These are phyloP conservation scores for Groenewaldozyma salmanticensis DNA, from an alignment of 805 yeast species.

Conservation along the genomic window DNA sequence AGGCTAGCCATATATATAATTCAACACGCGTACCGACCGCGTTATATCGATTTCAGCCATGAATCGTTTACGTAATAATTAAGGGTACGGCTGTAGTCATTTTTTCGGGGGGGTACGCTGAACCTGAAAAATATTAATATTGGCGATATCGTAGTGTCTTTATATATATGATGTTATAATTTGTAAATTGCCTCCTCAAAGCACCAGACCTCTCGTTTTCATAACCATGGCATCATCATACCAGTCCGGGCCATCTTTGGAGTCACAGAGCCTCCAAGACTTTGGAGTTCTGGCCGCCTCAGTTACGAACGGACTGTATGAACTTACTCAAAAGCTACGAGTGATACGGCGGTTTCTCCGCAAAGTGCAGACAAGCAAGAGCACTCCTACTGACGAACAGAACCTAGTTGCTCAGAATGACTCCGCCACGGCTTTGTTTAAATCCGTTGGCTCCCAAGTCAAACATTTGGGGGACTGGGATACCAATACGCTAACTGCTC, in stretches of 20 bases:
- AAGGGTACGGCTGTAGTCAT: no score
- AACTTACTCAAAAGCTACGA: slow-evolving; percentile 10
- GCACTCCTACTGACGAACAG: slow-evolving; percentile 7
- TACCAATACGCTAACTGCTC: slow-evolving; percentile 9
- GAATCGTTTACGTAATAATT: no score
- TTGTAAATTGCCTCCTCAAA: no score
- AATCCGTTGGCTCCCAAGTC: slow-evolving; percentile 10
- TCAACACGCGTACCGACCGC: no score
- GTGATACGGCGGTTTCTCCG: slow-evolving; percentile 7
- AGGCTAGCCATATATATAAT: no score
- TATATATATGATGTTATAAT: no score
- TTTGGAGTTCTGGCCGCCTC: slow-evolving; percentile 10
- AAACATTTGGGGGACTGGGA: slow-evolving; percentile 13
- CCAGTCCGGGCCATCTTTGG: slow-evolving; percentile 1
- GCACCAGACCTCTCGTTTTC: no score
- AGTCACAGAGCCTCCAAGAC: slow-evolving; percentile 5
- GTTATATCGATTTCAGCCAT: no score
- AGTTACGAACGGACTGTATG: slow-evolving; percentile 12
- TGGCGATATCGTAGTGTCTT: no score
- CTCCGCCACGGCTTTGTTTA: slow-evolving; percentile 13
- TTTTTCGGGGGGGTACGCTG: no score
- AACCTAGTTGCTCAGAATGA: slow-evolving; percentile 11
- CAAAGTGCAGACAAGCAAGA: slow-evolving; percentile 5
- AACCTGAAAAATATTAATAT: no score
- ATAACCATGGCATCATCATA: not conserved